Percentiles rank a stretch among this genome's conserved stretches.
Evolutionary conservation across 805 yeast genomes (phyloP).

Genomic region (Metschnikowia drakensbergensis): DNA sequence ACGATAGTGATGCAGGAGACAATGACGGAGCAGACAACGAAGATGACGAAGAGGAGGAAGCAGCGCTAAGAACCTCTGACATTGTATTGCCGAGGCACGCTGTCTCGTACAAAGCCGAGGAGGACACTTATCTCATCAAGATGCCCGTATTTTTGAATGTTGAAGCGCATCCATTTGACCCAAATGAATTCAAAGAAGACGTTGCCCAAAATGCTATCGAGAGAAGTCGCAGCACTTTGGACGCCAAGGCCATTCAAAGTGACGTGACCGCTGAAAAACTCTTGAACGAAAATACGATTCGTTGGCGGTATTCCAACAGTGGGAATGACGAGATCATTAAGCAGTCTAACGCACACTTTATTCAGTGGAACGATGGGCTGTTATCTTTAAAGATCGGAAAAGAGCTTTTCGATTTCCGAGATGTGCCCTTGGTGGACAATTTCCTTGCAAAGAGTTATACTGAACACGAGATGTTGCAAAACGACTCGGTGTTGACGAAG

Average conservation of each 20-base stretch:
- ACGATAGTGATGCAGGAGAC: conserved; percentile 21
- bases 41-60: conserved; percentile 33
- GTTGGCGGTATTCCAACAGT: conserved; percentile 89
- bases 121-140: conserved; percentile 47
- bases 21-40: conserved; percentile 24
- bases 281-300: conserved; percentile 75
- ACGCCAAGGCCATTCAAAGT: conserved; percentile 44
- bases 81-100: conserved; percentile 50
- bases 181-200: conserved; percentile 55
- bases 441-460: conserved; percentile 69
- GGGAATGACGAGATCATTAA: conserved; percentile 69
- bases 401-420: conserved; percentile 77
- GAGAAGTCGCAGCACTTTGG: conserved; percentile 25
- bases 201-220: conserved; percentile 34
- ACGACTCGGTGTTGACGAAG: conserved; percentile 61
- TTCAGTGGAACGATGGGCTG: conserved; percentile 94
- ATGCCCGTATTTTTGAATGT: conserved; percentile 80
- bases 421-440: conserved; percentile 63
- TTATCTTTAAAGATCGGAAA: conserved; percentile 80
- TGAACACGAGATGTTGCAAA: conserved; percentile 64
- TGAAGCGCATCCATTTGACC: conserved; percentile 86
- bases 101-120: conserved; percentile 32
- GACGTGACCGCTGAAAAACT: conserved; percentile 56
- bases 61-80: conserved; percentile 33
- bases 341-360: conserved; percentile 84